These are phyloP conservation scores for Pinus taeda DNA, from an alignment of 75 land plant genomes.

Conservation along the genomic window DNA sequence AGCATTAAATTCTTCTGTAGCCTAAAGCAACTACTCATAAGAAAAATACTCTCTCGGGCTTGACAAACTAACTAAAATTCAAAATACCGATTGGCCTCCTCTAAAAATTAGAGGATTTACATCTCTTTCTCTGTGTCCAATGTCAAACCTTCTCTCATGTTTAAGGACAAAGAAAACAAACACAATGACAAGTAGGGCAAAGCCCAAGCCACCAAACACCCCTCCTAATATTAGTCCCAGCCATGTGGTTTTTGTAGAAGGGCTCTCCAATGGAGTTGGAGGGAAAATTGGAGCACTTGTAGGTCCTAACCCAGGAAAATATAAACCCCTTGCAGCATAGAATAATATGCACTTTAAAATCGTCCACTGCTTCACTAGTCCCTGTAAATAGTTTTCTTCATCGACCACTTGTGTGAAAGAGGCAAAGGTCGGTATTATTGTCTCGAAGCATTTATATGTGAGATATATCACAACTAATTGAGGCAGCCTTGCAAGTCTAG, in stretches of 20 bases:
- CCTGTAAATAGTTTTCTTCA: constrained; percentile 51
- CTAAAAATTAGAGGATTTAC: constrained; percentile 18
- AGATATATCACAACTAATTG: constrained; percentile 39
- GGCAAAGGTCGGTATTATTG: constrained; percentile 29
- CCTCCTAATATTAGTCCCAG: constrained; percentile 55
- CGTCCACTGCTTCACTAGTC: constrained; percentile 46
- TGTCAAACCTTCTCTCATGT: constrained; percentile 4
- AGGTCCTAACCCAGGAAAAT: constrained; percentile 36
- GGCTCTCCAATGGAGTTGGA: not conserved
- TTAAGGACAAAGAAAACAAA: constrained; percentile 20
- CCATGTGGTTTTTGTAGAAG: constrained; percentile 9
- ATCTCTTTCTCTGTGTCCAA: constrained; percentile 26
- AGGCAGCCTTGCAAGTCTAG: constrained; percentile 16
- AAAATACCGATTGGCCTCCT: constrained; percentile 19
- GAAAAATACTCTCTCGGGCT: constrained; percentile 71
- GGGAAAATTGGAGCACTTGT: constrained; percentile 17
- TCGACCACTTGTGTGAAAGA: constrained; percentile 16
- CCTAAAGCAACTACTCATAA: constrained; percentile 67
- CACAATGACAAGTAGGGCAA: constrained; percentile 45
- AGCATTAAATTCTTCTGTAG: constrained; percentile 57
- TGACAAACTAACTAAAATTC: constrained; percentile 33
- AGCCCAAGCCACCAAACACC: constrained; percentile 58
- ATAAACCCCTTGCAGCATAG: constrained; percentile 43
- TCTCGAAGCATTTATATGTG: constrained; percentile 74
- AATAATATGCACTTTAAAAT: constrained; percentile 42